Conservation (phyloP, 108 stramenopile genomes). For the Cyclostephanos invisitatus region DNA sequence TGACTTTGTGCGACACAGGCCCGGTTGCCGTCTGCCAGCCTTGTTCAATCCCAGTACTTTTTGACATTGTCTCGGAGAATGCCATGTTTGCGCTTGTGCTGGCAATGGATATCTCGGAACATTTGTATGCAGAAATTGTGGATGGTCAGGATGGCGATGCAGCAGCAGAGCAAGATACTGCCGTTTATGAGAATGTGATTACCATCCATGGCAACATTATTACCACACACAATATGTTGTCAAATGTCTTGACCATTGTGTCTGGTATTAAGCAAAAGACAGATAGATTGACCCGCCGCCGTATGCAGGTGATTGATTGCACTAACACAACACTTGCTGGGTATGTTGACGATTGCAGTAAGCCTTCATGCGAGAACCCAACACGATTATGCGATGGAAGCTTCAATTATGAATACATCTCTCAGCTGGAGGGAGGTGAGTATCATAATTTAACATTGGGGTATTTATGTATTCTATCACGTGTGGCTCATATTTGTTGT, state of each 20-base stretch:
- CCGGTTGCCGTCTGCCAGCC: too few species aligned
- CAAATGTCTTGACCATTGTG: too few species aligned
- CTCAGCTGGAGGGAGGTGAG: neutral
- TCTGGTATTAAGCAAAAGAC: too few species aligned
- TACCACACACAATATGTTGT: neutral
- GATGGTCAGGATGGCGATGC: neutral
- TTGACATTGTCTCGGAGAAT: too few species aligned
- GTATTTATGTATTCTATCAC: slow-evolving; percentile 1
- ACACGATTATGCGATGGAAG: neutral
- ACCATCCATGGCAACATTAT: neutral
- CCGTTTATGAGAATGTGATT: neutral
- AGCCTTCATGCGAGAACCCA: neutral
- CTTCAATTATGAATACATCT: neutral
- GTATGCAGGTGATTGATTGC: too few species aligned
- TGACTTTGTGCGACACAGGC: too few species aligned
- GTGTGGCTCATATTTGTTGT: neutral
- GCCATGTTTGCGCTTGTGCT: neutral
- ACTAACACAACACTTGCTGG: too few species aligned
- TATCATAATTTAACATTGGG: neutral
- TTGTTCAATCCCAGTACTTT: too few species aligned
- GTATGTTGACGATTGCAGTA: too few species aligned
- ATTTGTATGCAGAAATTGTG: slow-evolving; percentile 1
- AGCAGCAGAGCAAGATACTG: neutral
- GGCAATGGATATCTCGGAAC: neutral
- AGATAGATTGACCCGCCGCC: too few species aligned